Evolutionary conservation across 192 early-diverging fungal species (phyloP).

Genomic region (Rhizoclosmatium globosum): DNA sequence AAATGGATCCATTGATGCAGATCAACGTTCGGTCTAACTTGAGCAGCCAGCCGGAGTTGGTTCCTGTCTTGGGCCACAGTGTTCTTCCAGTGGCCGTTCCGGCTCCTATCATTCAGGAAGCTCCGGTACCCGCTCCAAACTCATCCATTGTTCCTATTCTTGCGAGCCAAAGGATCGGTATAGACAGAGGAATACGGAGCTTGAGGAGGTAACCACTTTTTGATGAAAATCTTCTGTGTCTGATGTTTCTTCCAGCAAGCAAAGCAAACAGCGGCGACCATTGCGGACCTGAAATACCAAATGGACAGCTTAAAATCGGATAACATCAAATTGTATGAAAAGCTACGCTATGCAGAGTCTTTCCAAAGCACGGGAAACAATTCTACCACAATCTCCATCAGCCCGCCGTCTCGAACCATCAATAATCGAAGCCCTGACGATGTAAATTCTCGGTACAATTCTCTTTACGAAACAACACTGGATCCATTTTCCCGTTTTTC

Average conservation of each 20-base stretch:
- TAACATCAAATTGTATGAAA: slow-evolving; percentile 91
- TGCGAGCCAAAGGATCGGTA: slow-evolving; percentile 90
- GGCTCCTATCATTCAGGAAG: slow-evolving; percentile 40
- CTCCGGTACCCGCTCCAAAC: slow-evolving; percentile 9
- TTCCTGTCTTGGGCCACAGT: slow-evolving; percentile 19
- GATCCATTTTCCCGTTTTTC: slow-evolving; percentile 92
- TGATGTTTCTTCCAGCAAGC: slow-evolving; percentile 35
- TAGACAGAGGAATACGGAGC: slow-evolving; percentile 84
- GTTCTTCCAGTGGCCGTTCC: slow-evolving; percentile 19
- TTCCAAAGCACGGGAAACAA: slow-evolving; percentile 50
- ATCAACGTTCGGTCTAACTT: slow-evolving; percentile 17
- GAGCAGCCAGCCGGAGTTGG: slow-evolving; percentile 20
- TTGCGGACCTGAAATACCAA: slow-evolving; percentile 70
- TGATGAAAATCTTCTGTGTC: background rate
- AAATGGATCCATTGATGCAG: slow-evolving; percentile 12
- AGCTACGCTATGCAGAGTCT: slow-evolving; percentile 85
- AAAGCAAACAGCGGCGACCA: slow-evolving; percentile 53
- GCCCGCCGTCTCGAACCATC: background rate
- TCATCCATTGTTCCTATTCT: slow-evolving; percentile 82
- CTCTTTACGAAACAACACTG: slow-evolving; percentile 85
- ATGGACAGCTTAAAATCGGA: slow-evolving; percentile 77
- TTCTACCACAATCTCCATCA: background rate
- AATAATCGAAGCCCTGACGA: slow-evolving; percentile 23
- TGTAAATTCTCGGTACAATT: slow-evolving; percentile 73
- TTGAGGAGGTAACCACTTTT: slow-evolving; percentile 66